Conservation (phyloP, 495 filamentous ascomycete genomes). For the Penicillium desertorum region DNA sequence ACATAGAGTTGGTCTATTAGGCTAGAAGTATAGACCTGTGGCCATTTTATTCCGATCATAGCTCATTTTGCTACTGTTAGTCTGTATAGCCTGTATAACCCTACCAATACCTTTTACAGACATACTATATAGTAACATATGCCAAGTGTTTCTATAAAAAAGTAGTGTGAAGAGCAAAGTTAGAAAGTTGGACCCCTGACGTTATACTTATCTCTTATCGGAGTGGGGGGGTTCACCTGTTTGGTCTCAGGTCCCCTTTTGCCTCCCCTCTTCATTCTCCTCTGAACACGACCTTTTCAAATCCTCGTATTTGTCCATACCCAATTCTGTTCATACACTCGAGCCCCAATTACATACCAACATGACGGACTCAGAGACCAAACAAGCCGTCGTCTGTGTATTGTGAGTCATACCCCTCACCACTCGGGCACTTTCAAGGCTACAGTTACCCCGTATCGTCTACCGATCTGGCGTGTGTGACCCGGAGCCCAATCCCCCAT, state of each 20-base stretch:
- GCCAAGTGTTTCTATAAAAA: too few species aligned
- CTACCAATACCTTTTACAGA: too few species aligned
- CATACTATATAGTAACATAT: too few species aligned
- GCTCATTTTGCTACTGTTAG: too few species aligned
- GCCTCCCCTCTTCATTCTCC: neutral
- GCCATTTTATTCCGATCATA: too few species aligned
- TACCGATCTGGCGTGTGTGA: neutral
- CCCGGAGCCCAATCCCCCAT: neutral
- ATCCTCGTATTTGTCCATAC: neutral
- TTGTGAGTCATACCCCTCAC: conserved; percentile 58
- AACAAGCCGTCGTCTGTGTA: conserved; percentile 68
- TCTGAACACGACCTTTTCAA: neutral
- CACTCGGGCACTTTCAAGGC: neutral
- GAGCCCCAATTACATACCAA: neutral
- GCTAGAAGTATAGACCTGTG: too few species aligned
- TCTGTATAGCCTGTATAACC: too few species aligned
- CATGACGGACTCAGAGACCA: conserved; percentile 35
- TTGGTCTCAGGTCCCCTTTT: neutral
- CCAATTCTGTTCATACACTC: neutral
- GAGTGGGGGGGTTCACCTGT: neutral
- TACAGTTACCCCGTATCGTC: neutral
- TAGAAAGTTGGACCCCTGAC: neutral
- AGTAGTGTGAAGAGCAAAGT: neutral
- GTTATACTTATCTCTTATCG: conserved; percentile 7
- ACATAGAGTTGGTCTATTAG: too few species aligned